Evolutionary conservation across 306 rosid genomes (phyloP).

Genomic region (Coriaria nepalensis): DNA sequence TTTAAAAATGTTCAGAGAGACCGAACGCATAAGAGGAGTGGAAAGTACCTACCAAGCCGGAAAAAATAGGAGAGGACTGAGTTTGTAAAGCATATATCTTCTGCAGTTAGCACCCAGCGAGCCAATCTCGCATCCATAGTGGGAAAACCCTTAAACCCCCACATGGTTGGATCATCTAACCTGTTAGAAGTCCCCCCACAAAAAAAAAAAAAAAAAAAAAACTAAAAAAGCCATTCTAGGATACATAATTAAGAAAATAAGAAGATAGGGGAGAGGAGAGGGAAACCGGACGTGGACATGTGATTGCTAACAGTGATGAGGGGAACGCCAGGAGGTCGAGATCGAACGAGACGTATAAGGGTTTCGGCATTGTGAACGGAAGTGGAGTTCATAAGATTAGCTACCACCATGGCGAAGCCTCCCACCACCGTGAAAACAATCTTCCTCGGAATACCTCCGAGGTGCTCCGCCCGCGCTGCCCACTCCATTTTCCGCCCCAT

Average conservation of each 20-base stretch:
- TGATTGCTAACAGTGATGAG: conserved; percentile 88
- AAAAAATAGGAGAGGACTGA: conserved; percentile 44
- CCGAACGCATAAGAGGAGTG: no score
- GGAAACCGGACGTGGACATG: conserved; percentile 63
- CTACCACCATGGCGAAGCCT: conserved; percentile 42
- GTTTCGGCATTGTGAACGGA: conserved; percentile 61
- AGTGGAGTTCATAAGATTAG: conserved; percentile 52
- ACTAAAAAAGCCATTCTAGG: no score
- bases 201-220: not conserved
- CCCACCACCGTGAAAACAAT: conserved; percentile 46
- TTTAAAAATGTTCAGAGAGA: no score
- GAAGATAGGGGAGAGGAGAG: not conserved
- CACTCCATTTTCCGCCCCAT: conserved; percentile 64
- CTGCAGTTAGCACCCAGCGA: conserved; percentile 80
- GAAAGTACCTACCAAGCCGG: conserved; percentile 61
- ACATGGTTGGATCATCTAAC: conserved; percentile 75
- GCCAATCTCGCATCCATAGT: conserved; percentile 28
- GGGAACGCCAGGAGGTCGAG: conserved; percentile 69
- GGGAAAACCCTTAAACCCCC: conserved; percentile 87
- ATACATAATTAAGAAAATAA: not conserved
- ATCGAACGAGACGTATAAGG: conserved; percentile 50
- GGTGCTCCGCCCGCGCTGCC: conserved; percentile 47
- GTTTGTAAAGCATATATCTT: conserved; percentile 74
- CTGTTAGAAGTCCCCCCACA: conserved; percentile 5
- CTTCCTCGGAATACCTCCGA: conserved; percentile 56